Percentiles rank a stretch among this genome's conserved stretches.
Evolutionary conservation across 179 eudicot species (phyloP).

Genomic region (Silene noctiflora): DNA sequence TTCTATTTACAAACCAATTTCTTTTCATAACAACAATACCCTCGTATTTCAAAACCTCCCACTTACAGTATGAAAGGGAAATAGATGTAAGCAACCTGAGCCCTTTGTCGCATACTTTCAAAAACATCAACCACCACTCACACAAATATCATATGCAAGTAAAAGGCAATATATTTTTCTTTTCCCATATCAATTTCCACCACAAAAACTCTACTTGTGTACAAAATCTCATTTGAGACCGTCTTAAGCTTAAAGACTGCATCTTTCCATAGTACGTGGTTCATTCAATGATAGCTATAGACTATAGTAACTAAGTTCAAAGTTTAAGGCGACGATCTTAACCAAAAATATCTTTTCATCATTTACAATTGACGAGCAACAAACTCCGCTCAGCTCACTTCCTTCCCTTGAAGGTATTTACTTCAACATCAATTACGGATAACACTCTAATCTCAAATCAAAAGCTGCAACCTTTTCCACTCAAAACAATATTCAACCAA

Average conservation of each 20-base stretch:
- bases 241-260: neutral
- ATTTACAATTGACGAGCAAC: neutral
- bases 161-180: neutral
- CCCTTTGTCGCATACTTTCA: too few relatives aligned
- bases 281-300: neutral
- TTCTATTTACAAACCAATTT: neutral
- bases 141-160: neutral
- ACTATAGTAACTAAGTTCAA: too few relatives aligned
- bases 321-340: neutral
- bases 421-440: neutral
- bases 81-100: too few relatives aligned
- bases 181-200: neutral
- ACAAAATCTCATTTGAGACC: too few relatives aligned
- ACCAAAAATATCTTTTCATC: neutral
- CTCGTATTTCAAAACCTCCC: too few relatives aligned
- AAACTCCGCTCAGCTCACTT: neutral
- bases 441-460: conserved; percentile 2
- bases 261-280: neutral
- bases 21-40: too few relatives aligned
- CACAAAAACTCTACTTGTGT: neutral
- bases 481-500: too few relatives aligned
- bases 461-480: neutral
- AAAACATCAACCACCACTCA: too few relatives aligned
- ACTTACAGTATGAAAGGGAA: too few relatives aligned
- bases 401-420: neutral